These are phyloP conservation scores for Theileria sp. DNA, from an alignment of 169 alveolate genomes.

Conservation along the genomic window DNA sequence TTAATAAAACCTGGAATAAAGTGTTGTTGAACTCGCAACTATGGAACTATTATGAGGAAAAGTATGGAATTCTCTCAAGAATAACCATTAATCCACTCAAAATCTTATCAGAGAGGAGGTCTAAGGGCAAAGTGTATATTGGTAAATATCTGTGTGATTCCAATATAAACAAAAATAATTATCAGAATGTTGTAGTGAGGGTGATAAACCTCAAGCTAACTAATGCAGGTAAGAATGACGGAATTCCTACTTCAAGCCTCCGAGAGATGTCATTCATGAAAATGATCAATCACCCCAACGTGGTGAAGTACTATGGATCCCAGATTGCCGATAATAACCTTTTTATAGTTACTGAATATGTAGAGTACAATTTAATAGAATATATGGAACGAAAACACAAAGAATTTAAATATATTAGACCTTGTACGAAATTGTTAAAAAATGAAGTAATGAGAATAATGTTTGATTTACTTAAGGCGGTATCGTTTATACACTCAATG, in stretches of 20 bases:
- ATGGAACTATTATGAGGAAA: slow-evolving; percentile 17
- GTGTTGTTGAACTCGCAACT: not conserved
- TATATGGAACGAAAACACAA: slow-evolving; percentile 45
- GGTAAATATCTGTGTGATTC: slow-evolving; percentile 10
- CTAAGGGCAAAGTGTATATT: slow-evolving; percentile 8
- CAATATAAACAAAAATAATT: not conserved
- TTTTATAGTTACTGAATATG: slow-evolving; percentile 52
- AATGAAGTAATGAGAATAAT: slow-evolving; percentile 33
- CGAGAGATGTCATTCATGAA: slow-evolving; percentile 56
- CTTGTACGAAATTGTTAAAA: not conserved
- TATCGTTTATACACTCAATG: slow-evolving; percentile 24
- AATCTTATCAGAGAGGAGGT: slow-evolving; percentile 15
- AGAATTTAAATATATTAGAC: not conserved
- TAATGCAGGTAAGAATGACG: slow-evolving; percentile 8
- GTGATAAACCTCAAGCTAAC: slow-evolving; percentile 1
- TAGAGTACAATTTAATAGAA: slow-evolving; percentile 33
- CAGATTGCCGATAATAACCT: slow-evolving; percentile 57
- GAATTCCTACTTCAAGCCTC: slow-evolving; percentile 17
- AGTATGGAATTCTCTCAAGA: slow-evolving; percentile 20
- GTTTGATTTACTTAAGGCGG: slow-evolving; percentile 32
- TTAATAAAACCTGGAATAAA: slow-evolving; percentile 8
- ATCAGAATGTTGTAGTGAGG: slow-evolving; percentile 13
- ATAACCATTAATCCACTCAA: slow-evolving; percentile 6
- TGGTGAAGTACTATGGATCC: slow-evolving; percentile 57
- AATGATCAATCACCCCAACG: slow-evolving; percentile 48